phyloP scores from a whole-genome alignment of 495 filamentous ascomycete species.

The Penicillium riverlandense region DNA sequence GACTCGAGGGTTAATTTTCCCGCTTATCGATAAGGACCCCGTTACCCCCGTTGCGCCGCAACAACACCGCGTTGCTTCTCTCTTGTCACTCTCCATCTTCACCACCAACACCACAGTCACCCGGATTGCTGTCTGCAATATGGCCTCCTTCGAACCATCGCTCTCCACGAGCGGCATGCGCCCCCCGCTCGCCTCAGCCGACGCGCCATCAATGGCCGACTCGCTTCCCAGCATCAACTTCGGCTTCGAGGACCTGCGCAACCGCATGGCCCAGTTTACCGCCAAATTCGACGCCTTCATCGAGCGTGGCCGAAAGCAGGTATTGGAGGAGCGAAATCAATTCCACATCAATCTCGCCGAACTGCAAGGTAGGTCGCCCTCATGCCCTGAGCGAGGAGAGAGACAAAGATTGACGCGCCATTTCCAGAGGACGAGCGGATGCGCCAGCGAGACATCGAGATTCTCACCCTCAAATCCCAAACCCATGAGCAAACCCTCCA shows the following conservation, averaged over 20 bases:
- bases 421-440: slow-evolving; percentile 80
- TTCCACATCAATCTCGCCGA: slow-evolving; percentile 88
- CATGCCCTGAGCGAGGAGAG: no score
- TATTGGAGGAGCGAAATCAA: slow-evolving; percentile 87
- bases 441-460: slow-evolving; percentile 81
- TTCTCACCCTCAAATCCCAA: slow-evolving; percentile 66
- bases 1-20: no score
- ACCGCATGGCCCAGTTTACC: slow-evolving; percentile 91
- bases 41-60: slow-evolving; percentile 33
- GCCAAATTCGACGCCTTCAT: slow-evolving; percentile 90
- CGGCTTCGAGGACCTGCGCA: slow-evolving; percentile 91
- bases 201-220: slow-evolving; percentile 64
- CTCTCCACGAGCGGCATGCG: slow-evolving; percentile 69
- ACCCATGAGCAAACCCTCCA: slow-evolving; percentile 72
- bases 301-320: slow-evolving; percentile 77
- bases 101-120: background rate
- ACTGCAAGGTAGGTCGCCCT: slow-evolving; percentile 60
- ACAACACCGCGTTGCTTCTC: slow-evolving; percentile 1
- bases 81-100: background rate
- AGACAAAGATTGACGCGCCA: background rate
- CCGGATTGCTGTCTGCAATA: slow-evolving; percentile 19
- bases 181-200: slow-evolving; percentile 51
- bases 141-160: slow-evolving; percentile 73
- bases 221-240: slow-evolving; percentile 87
- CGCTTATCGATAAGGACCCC: slow-evolving; percentile 16